These are phyloP conservation scores for Magnusiomyces suaveolens DNA, from an alignment of 1,139 yeast species.

Conservation along the genomic window DNA sequence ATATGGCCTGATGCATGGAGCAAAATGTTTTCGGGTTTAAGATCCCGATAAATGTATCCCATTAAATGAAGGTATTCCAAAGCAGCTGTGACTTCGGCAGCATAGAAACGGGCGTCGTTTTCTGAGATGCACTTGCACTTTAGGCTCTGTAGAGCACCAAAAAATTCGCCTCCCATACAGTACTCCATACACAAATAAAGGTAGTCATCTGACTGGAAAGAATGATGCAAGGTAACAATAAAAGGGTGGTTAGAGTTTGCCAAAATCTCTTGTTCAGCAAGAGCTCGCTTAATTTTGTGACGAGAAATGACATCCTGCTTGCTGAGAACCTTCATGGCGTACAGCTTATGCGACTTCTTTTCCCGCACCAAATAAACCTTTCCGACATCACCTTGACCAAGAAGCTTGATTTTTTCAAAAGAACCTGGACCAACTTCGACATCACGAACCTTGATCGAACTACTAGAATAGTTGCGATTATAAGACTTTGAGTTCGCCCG, in stretches of 20 bases:
- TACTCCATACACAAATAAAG: slow-evolving; percentile 97
- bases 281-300: slow-evolving; percentile 85
- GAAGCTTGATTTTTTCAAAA: slow-evolving; percentile 74
- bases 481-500: slow-evolving; percentile 30
- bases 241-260: slow-evolving; percentile 96
- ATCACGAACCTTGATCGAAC: slow-evolving; percentile 58
- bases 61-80: slow-evolving; percentile 87
- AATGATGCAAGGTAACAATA: slow-evolving; percentile 89
- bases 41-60: slow-evolving; percentile 93
- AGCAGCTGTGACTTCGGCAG: slow-evolving; percentile 96
- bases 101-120: slow-evolving; percentile 84
- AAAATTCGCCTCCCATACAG: slow-evolving; percentile 98
- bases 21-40: slow-evolving; percentile 89
- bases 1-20: slow-evolving; percentile 95
- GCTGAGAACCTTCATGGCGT: slow-evolving; percentile 86
- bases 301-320: slow-evolving; percentile 92
- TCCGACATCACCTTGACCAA: slow-evolving; percentile 98
- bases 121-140: slow-evolving; percentile 82
- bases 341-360: slow-evolving; percentile 59
- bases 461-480: slow-evolving; percentile 52
- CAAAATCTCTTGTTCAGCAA: slow-evolving; percentile 93
- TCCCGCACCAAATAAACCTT: slow-evolving; percentile 88
- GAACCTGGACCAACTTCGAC: slow-evolving; percentile 80
- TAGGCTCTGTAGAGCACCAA: slow-evolving; percentile 88
- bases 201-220: slow-evolving; percentile 89